Percentiles rank a stretch among this genome's conserved stretches.
Evolutionary conservation across 1,284 basidiomycete genomes (phyloP).

Genomic region (Rhodotorula glutinis): DNA sequence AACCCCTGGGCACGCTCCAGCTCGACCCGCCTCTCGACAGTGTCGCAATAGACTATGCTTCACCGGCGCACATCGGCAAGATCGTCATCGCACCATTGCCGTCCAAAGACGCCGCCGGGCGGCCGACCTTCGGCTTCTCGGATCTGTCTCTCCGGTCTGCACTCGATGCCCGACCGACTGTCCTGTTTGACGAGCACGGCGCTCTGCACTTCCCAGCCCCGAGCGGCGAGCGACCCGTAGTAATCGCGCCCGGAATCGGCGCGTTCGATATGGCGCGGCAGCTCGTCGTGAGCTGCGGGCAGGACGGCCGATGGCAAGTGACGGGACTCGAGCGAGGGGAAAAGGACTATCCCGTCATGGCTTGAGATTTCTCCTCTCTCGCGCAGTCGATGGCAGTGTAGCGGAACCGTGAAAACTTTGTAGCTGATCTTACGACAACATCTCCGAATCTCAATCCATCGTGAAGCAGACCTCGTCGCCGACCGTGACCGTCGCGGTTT

Average conservation of each 20-base stretch:
- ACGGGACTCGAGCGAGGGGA: constrained; percentile 14
- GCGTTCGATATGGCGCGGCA: background rate
- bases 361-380: background rate
- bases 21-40: constrained; percentile 21
- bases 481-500: too few species aligned
- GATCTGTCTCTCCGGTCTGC: background rate
- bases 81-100: constrained; percentile 9
- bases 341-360: constrained; percentile 23
- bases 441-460: too few species aligned
- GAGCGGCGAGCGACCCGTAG: background rate
- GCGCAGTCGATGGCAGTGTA: too few species aligned
- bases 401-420: too few species aligned
- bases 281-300: constrained; percentile 3
- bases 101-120: background rate
- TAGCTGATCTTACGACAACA: too few species aligned
- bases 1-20: constrained; percentile 23
- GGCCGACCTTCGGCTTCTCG: constrained; percentile 7
- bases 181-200: constrained; percentile 8
- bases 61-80: background rate
- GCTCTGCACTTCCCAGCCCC: background rate
- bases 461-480: too few species aligned
- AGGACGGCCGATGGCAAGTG: background rate
- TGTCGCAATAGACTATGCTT: constrained; percentile 4
- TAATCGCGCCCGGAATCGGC: background rate
- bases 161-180: background rate